Evolutionary conservation across 2,329 filamentous ascomycete species (phyloP).

Genomic region (Davidsoniella virescens): DNA sequence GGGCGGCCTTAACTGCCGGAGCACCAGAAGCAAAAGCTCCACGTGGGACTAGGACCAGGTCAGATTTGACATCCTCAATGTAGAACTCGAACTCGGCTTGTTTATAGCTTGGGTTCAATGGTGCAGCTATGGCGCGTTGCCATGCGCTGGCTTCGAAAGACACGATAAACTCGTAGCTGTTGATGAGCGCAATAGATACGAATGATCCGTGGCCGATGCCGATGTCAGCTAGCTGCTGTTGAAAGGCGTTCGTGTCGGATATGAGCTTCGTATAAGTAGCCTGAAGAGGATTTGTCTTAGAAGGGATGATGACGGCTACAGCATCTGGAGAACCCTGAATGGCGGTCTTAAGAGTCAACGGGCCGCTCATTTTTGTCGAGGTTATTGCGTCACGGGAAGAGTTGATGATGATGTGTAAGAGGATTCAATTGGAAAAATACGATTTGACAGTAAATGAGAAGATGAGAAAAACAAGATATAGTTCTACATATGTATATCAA

Average conservation of each 20-base stretch:
- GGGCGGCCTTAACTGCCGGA: slow-evolving; percentile 59
- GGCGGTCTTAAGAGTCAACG: slow-evolving; percentile 33
- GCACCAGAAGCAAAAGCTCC: slow-evolving; percentile 51
- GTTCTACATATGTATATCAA: too few relatives aligned
- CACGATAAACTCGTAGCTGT: slow-evolving; percentile 78
- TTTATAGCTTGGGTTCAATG: slow-evolving; percentile 79
- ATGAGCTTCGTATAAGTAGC: slow-evolving; percentile 54
- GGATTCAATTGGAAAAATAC: background rate
- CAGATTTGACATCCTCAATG: slow-evolving; percentile 72
- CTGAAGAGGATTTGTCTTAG: slow-evolving; percentile 42
- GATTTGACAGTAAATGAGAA: background rate
- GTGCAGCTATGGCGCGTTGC: slow-evolving; percentile 70
- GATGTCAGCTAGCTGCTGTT: slow-evolving; percentile 59
- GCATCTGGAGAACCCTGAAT: slow-evolving; percentile 29
- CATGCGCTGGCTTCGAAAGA: slow-evolving; percentile 74
- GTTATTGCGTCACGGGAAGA: background rate
- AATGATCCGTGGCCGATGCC: slow-evolving; percentile 53
- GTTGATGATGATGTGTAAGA: background rate
- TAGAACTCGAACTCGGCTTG: slow-evolving; percentile 86
- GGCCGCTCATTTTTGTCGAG: slow-evolving; percentile 1
- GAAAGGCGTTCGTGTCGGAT: slow-evolving; percentile 52
- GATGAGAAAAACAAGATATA: too few relatives aligned
- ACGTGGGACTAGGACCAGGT: slow-evolving; percentile 57
- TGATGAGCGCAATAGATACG: slow-evolving; percentile 69
- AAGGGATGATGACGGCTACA: slow-evolving; percentile 57